Evolutionary conservation across 2,329 filamentous ascomycete genomes (phyloP).

Genomic region (Trichoderma atroviride): DNA sequence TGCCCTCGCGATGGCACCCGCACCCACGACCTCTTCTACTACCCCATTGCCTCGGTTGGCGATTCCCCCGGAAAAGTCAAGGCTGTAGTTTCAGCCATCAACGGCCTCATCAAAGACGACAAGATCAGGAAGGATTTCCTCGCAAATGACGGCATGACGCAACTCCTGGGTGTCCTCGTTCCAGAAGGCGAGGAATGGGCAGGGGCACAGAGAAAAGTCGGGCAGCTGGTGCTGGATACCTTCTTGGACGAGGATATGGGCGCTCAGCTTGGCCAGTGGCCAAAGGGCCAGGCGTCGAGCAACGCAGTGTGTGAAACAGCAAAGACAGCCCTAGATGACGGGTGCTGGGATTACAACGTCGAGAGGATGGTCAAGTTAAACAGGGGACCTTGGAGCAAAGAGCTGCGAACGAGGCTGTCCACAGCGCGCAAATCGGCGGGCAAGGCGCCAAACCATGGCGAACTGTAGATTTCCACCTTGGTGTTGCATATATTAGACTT

Average conservation of each 20-base stretch:
- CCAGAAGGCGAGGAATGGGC: conserved; percentile 53
- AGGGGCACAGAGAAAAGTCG: conserved; percentile 55
- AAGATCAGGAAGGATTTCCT: conserved; percentile 60
- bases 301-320: conserved; percentile 43
- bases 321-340: conserved; percentile 45
- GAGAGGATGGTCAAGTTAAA: conserved; percentile 44
- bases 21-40: conserved; percentile 47
- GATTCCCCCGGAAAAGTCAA: conserved; percentile 38
- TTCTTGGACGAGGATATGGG: conserved; percentile 70
- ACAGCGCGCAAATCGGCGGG: conserved; percentile 37
- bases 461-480: conserved; percentile 37
- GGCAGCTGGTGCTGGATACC: conserved; percentile 62
- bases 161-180: conserved; percentile 56
- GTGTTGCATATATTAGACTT: neutral
- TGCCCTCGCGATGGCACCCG: conserved; percentile 40
- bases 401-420: conserved; percentile 43
- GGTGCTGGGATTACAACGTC: conserved; percentile 62
- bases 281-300: conserved; percentile 41
- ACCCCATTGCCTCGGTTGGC: conserved; percentile 41
- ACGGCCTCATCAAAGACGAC: conserved; percentile 58
- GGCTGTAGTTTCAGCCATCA: conserved; percentile 54
- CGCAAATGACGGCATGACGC: conserved; percentile 54
- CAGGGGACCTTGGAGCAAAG: conserved; percentile 50
- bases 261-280: conserved; percentile 60
- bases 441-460: conserved; percentile 34